phyloP scores from a whole-genome alignment of 805 yeast species.

The Candida fluviatilis region DNA sequence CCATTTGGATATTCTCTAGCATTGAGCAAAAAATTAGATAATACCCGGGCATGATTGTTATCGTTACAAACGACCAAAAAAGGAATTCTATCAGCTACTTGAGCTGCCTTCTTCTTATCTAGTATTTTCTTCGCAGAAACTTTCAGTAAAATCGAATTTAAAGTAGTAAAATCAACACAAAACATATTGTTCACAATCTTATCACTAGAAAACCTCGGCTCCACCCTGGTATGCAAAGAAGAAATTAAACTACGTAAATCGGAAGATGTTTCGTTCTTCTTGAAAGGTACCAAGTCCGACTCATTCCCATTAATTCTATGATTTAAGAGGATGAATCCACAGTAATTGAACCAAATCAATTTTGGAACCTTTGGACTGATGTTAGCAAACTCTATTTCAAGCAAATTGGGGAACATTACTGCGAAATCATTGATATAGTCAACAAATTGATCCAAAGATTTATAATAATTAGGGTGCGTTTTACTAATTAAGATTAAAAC shows the following conservation, averaged over 20 bases:
- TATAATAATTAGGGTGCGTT: neutral
- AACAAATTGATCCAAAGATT: slow-evolving; percentile 4
- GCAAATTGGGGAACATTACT: slow-evolving; percentile 14
- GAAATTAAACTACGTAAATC: neutral
- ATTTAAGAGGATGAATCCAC: slow-evolving; percentile 11
- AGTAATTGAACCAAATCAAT: slow-evolving; percentile 12
- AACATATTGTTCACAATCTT: neutral
- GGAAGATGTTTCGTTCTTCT: neutral
- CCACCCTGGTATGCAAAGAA: slow-evolving; percentile 6
- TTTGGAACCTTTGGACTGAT: slow-evolving; percentile 4
- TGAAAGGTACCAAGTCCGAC: slow-evolving; percentile 1
- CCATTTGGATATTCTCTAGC: slow-evolving; percentile 13
- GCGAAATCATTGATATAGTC: slow-evolving; percentile 13
- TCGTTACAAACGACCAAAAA: slow-evolving; percentile 51
- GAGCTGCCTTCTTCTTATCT: slow-evolving; percentile 34
- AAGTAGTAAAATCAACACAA: slow-evolving; percentile 2
- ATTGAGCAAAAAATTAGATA: slow-evolving; percentile 21
- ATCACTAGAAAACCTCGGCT: slow-evolving; percentile 5
- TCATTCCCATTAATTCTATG: slow-evolving; percentile 8
- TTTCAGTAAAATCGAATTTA: slow-evolving; percentile 10
- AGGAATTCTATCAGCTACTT: slow-evolving; percentile 36
- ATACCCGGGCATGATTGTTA: slow-evolving; percentile 25
- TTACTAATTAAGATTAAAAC: slow-evolving; percentile 5
- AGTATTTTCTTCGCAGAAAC: slow-evolving; percentile 39
- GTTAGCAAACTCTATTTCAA: slow-evolving; percentile 8